phyloP scores from a whole-genome alignment of 805 yeast genomes.

The Metschnikowia vanudenii region DNA sequence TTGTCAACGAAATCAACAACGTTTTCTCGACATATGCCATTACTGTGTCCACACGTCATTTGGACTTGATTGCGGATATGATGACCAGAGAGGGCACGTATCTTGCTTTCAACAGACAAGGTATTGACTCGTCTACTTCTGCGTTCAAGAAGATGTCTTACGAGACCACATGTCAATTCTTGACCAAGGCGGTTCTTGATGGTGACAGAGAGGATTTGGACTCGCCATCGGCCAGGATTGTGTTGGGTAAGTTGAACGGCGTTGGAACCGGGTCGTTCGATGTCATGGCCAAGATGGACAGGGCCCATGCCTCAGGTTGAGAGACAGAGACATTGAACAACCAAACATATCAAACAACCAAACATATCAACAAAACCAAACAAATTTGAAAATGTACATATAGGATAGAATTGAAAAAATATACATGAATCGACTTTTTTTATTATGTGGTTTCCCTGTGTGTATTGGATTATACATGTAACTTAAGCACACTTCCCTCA shows the following conservation, averaged over 20 bases:
- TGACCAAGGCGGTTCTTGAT: slow-evolving; percentile 93
- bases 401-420: neutral
- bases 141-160: slow-evolving; percentile 98
- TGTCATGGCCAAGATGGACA: slow-evolving; percentile 46
- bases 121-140: slow-evolving; percentile 93
- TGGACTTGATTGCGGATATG: slow-evolving; percentile 96
- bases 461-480: too few relatives aligned
- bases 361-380: neutral
- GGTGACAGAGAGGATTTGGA: slow-evolving; percentile 85
- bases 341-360: too few relatives aligned
- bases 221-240: slow-evolving; percentile 91
- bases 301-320: neutral
- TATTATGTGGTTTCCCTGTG: too few relatives aligned
- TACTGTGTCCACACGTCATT: slow-evolving; percentile 86
- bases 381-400: slow-evolving; percentile 1
- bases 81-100: slow-evolving; percentile 99
- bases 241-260: slow-evolving; percentile 82
- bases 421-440: neutral
- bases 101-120: slow-evolving; percentile 96
- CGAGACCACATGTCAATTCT: slow-evolving; percentile 96
- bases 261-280: slow-evolving; percentile 98
- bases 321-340: neutral
- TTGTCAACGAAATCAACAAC: slow-evolving; percentile 91
- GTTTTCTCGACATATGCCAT: slow-evolving; percentile 97
- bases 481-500: slow-evolving; percentile 15